Conservation (phyloP, 441 rosid species). For the Breynia disticha region DNA sequence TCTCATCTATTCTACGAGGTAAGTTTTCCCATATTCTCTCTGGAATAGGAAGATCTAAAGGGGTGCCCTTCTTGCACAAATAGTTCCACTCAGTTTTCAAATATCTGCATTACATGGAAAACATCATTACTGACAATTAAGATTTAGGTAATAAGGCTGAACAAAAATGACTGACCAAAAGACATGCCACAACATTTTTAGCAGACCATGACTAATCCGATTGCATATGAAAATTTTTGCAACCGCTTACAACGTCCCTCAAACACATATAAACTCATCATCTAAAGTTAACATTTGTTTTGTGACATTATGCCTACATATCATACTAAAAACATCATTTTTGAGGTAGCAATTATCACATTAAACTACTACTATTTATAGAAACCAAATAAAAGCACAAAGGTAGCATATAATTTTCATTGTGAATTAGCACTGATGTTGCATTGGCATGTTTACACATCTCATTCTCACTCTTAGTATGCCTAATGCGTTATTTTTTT, state of each 20-base stretch:
- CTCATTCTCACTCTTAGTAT: too few relatives aligned
- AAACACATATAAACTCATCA: too few relatives aligned
- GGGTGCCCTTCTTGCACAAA: slow-evolving; percentile 38
- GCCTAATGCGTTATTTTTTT: too few relatives aligned
- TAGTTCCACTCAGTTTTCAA: slow-evolving; percentile 74
- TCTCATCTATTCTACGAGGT: slow-evolving; percentile 42
- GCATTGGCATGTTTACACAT: too few relatives aligned
- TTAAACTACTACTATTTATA: too few relatives aligned
- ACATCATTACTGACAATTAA: slow-evolving; percentile 7
- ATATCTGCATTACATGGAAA: slow-evolving; percentile 37
- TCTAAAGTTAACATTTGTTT: too few relatives aligned
- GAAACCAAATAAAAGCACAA: too few relatives aligned
- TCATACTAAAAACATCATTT: too few relatives aligned
- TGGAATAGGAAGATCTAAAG: slow-evolving; percentile 46
- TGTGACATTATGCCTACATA: too few relatives aligned
- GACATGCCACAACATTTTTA: background rate
- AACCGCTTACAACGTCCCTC: background rate
- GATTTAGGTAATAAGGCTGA: slow-evolving; percentile 9
- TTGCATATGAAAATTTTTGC: background rate
- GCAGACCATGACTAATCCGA: background rate
- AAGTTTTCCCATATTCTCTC: slow-evolving; percentile 51
- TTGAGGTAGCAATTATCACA: too few relatives aligned
- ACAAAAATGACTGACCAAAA: background rate
- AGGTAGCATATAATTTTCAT: too few relatives aligned
- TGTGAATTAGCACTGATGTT: too few relatives aligned